Percentiles rank a stretch among this genome's conserved stretches.
Evolutionary conservation across 257 asterid genomes (phyloP).

Genomic region (Solanum chilense): DNA sequence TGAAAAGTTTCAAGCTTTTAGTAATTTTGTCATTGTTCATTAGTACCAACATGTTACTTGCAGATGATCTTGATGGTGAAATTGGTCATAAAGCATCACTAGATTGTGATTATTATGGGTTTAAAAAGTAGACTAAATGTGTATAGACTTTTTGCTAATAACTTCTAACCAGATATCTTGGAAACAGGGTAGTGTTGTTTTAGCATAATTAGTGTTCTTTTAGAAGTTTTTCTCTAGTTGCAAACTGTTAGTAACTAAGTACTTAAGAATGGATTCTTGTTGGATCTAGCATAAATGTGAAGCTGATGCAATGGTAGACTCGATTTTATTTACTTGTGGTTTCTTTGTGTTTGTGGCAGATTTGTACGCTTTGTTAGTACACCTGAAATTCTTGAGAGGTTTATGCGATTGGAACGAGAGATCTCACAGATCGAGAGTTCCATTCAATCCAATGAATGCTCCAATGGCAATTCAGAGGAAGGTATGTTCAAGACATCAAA

Average conservation of each 20-base stretch:
- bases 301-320: not conserved
- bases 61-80: not conserved
- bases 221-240: not conserved
- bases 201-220: not conserved
- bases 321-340: not conserved
- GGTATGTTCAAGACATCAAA: not conserved
- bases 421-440: constrained; percentile 70
- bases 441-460: constrained; percentile 36
- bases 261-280: not conserved
- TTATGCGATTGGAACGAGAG: constrained; percentile 53
- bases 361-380: constrained; percentile 81
- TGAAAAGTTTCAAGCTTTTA: not conserved
- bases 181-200: not conserved
- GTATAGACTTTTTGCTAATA: not conserved
- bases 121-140: not conserved
- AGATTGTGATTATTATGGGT: not conserved
- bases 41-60: not conserved
- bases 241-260: not conserved
- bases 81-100: not conserved
- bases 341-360: constrained; percentile 20
- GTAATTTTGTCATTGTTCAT: not conserved
- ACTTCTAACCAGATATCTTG: not conserved
- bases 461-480: constrained; percentile 16
- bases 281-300: not conserved
- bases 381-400: constrained; percentile 82